Percentiles rank a stretch among this genome's conserved stretches.
These are phyloP conservation scores for Echites panduratus DNA, from an alignment of 257 asterid genomes.

Conservation along the genomic window DNA sequence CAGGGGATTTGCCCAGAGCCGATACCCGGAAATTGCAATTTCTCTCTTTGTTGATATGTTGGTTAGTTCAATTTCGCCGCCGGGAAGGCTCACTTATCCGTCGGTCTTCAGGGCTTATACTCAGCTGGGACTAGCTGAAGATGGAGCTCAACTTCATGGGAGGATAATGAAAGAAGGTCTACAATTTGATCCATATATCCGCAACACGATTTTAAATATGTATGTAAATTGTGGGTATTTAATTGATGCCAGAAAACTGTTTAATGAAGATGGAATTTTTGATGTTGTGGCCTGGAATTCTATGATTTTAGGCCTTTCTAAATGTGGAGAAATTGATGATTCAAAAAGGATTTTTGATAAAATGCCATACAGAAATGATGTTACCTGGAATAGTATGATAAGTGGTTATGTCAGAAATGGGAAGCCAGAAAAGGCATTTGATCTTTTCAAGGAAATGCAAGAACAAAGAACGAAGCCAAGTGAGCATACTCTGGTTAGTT, in stretches of 20 bases:
- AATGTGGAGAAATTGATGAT: conserved; percentile 48
- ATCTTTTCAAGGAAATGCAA: conserved; percentile 47
- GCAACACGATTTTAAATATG: conserved; percentile 58
- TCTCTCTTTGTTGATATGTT: conserved; percentile 53
- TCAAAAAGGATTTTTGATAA: conserved; percentile 51
- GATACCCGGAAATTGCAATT: conserved; percentile 44
- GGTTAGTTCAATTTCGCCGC: conserved; percentile 26
- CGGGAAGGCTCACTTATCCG: conserved; percentile 57
- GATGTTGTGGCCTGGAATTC: conserved; percentile 81
- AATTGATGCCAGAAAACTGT: conserved; percentile 45
- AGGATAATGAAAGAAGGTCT: conserved; percentile 54
- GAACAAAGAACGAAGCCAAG: conserved; percentile 31
- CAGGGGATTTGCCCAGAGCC: conserved; percentile 60
- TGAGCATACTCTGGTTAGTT: conserved; percentile 52
- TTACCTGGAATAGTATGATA: conserved; percentile 71
- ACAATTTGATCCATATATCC: conserved; percentile 43
- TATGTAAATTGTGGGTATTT: conserved; percentile 55
- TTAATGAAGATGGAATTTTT: conserved; percentile 31
- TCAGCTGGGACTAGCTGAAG: conserved; percentile 40
- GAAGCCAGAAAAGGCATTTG: conserved; percentile 51
- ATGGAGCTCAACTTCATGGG: conserved; percentile 76
- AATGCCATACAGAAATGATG: conserved; percentile 43
- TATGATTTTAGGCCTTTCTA: conserved; percentile 57
- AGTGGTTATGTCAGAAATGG: conserved; percentile 68
- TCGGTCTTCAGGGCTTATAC: conserved; percentile 71